These are phyloP conservation scores for Fusarium duplospermum DNA, from an alignment of 2,329 filamentous ascomycete genomes.

Conservation along the genomic window DNA sequence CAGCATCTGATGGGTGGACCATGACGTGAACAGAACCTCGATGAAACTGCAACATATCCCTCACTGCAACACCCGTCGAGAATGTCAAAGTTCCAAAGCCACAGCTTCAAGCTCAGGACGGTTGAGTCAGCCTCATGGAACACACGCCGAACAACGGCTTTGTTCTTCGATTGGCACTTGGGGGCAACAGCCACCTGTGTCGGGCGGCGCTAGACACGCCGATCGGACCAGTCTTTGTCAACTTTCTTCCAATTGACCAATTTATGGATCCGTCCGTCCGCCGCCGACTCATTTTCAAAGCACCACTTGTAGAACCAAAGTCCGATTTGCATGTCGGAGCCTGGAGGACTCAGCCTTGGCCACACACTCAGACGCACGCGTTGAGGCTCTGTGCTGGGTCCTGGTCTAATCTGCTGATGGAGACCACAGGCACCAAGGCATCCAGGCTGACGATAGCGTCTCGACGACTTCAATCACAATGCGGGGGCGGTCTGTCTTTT, in stretches of 20 bases:
- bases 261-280: not conserved
- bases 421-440: slow-evolving; percentile 5
- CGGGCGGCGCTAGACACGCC: slow-evolving; percentile 11
- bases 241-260: slow-evolving; percentile 1
- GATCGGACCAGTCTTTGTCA: slow-evolving; percentile 24
- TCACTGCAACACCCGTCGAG: not conserved
- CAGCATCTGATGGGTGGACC: not conserved
- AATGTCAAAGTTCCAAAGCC: slow-evolving; percentile 16
- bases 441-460: slow-evolving; percentile 15
- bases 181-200: not conserved
- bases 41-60: not conserved
- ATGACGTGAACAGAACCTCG: not conserved
- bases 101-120: slow-evolving; percentile 10
- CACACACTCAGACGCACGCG: not conserved
- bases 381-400: slow-evolving; percentile 32
- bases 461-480: slow-evolving; percentile 4
- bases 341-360: slow-evolving; percentile 8
- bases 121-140: slow-evolving; percentile 20
- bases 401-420: slow-evolving; percentile 9
- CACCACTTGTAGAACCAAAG: not conserved
- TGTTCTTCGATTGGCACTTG: not conserved
- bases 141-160: not conserved
- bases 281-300: slow-evolving; percentile 4
- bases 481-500: slow-evolving; percentile 13
- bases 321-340: not conserved